phyloP scores from a whole-genome alignment of 768 basidiomycete species.

The Naganishia onofrii region DNA sequence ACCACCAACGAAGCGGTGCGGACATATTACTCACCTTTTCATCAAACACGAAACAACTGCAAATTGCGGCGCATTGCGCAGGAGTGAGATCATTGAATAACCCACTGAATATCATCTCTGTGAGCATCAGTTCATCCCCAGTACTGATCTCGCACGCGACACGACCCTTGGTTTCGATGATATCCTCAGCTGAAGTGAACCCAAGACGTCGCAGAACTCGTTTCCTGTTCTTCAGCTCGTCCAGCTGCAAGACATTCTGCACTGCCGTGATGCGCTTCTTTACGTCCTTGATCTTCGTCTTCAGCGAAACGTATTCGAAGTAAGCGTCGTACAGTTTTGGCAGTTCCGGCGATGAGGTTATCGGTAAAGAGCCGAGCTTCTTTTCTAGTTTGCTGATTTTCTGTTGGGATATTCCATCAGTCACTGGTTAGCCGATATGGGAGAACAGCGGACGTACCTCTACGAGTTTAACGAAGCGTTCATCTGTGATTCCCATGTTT shows the following conservation, averaged over 20 bases:
- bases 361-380: constrained; percentile 72
- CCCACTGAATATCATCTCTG: constrained; percentile 96
- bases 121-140: constrained; percentile 91
- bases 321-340: constrained; percentile 79
- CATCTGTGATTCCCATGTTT: constrained; percentile 94
- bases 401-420: constrained; percentile 54
- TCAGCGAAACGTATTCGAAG: constrained; percentile 55
- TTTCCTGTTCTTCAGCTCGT: constrained; percentile 93
- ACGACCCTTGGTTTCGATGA: constrained; percentile 95
- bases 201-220: constrained; percentile 86
- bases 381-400: constrained; percentile 90
- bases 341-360: constrained; percentile 74
- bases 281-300: constrained; percentile 67
- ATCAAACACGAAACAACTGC: constrained; percentile 95
- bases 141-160: constrained; percentile 98
- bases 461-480: constrained; percentile 81
- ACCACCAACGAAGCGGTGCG: neutral
- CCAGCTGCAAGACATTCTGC: constrained; percentile 87
- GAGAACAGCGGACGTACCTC: constrained; percentile 58
- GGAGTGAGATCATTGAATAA: constrained; percentile 85
- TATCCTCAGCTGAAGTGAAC: constrained; percentile 82
- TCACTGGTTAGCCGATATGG: neutral
- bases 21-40: constrained; percentile 69
- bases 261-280: constrained; percentile 86
- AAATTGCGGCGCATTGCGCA: constrained; percentile 86